These are phyloP conservation scores for Aspergillus texensis DNA, from an alignment of 2,329 filamentous ascomycete species.

Conservation along the genomic window DNA sequence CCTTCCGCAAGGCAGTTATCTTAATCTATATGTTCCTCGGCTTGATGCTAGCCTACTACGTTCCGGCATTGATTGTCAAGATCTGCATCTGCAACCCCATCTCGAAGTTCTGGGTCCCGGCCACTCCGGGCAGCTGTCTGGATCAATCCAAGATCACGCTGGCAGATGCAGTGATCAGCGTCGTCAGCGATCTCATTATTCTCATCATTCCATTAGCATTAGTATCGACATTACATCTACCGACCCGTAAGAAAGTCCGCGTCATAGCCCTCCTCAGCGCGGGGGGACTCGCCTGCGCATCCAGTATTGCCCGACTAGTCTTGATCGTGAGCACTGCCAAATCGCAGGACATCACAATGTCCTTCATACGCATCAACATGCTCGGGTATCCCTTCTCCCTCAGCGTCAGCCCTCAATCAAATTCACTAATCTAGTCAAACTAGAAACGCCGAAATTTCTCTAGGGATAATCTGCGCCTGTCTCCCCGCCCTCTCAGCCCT, in stretches of 20 bases:
- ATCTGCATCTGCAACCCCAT: not conserved
- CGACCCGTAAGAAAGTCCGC: not conserved
- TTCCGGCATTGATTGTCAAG: not conserved
- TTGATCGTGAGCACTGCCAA: not conserved
- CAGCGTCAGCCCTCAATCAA: not conserved
- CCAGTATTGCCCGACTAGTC: not conserved
- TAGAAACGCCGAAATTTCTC: not conserved
- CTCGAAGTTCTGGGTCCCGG: not conserved
- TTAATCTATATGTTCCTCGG: not conserved
- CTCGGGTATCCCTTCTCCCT: not conserved
- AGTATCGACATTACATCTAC: not conserved
- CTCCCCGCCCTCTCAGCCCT: not conserved
- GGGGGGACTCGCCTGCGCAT: not conserved
- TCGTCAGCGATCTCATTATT: not conserved
- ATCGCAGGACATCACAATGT: not conserved
- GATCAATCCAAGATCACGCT: not conserved
- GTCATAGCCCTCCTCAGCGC: not conserved
- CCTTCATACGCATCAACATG: not conserved
- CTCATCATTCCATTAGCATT: not conserved
- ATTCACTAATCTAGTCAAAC: accelerated
- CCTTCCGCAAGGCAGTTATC: not conserved
- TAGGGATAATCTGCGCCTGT: not conserved
- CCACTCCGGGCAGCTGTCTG: not conserved
- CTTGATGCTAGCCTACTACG: not conserved
- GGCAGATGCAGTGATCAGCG: not conserved